Conservation (phyloP, 1,284 basidiomycete genomes). For the Schizophyllum amplum region DNA sequence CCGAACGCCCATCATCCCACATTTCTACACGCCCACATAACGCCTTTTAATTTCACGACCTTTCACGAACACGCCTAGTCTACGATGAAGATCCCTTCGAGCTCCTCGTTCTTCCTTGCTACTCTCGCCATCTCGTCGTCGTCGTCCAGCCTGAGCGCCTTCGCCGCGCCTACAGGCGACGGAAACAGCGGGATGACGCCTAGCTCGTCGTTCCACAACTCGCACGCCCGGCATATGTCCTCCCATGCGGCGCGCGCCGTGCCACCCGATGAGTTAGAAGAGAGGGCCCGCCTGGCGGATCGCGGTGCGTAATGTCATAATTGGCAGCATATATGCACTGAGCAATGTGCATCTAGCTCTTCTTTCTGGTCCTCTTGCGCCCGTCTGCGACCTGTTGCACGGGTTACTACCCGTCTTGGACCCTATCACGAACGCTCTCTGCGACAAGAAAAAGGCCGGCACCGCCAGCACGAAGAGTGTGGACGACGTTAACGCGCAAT, state of each 20-base stretch:
- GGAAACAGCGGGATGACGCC: slow-evolving; percentile 17
- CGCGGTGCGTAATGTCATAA: background rate
- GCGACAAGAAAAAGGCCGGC: background rate
- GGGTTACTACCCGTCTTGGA: background rate
- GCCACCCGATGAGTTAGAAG: background rate
- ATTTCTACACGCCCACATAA: slow-evolving; percentile 1
- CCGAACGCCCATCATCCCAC: slow-evolving; percentile 13
- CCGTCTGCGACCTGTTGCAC: background rate
- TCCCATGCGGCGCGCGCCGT: background rate
- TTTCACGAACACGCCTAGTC: slow-evolving; percentile 9
- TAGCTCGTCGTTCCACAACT: slow-evolving; percentile 4
- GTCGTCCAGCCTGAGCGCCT: slow-evolving; percentile 32
- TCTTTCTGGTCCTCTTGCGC: background rate
- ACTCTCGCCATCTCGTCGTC: slow-evolving; percentile 40
- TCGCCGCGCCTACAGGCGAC: slow-evolving; percentile 29
- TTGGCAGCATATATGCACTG: background rate
- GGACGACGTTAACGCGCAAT: too few relatives aligned
- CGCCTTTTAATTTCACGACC: slow-evolving; percentile 4
- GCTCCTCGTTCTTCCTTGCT: slow-evolving; percentile 35
- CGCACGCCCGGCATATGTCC: slow-evolving; percentile 7
- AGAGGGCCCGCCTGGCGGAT: background rate
- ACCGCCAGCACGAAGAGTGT: background rate
- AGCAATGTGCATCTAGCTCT: background rate
- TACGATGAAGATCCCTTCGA: slow-evolving; percentile 35
- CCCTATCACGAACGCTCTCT: background rate